A percentile compares a stretch with the other conserved stretches of the same genome.
These are phyloP conservation scores for Saxispiralis lemnorum DNA, from an alignment of 495 filamentous ascomycete genomes.

Conservation along the genomic window DNA sequence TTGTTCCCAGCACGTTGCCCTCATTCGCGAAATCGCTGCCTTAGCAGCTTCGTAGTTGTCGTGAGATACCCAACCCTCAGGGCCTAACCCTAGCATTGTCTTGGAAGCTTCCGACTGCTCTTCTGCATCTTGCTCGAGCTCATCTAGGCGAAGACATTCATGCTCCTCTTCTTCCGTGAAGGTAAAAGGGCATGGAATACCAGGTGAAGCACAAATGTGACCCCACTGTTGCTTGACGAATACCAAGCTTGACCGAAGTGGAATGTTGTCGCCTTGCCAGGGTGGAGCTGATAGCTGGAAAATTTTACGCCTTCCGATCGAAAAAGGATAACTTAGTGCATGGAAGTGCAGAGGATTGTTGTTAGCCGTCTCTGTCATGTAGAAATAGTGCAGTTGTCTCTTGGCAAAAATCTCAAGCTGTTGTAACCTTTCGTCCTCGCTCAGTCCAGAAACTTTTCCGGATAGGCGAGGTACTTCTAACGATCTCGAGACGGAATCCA, in stretches of 20 bases:
- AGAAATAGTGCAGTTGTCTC: constrained; percentile 20
- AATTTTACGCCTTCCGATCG: constrained; percentile 14
- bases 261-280: constrained; percentile 20
- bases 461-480: constrained; percentile 14
- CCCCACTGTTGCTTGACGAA: constrained; percentile 13
- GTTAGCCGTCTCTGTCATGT: constrained; percentile 13
- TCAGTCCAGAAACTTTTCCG: constrained; percentile 14
- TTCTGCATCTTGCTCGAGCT: constrained; percentile 14
- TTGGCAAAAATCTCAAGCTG: constrained; percentile 14
- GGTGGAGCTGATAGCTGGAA: constrained; percentile 18
- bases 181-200: constrained; percentile 11
- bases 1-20: constrained; percentile 13
- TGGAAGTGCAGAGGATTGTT: constrained; percentile 14
- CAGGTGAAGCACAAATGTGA: not conserved
- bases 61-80: constrained; percentile 18
- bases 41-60: constrained; percentile 14
- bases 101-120: constrained; percentile 13
- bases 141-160: constrained; percentile 14
- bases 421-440: constrained; percentile 11
- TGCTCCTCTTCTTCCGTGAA: constrained; percentile 14
- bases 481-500: constrained; percentile 18
- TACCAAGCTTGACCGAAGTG: constrained; percentile 18
- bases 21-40: constrained; percentile 12
- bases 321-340: constrained; percentile 14
- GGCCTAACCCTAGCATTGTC: constrained; percentile 14